Evolutionary conservation across 768 basidiomycete genomes (phyloP), one percentile per base, ranked within the genome.

Genomic region (Boletellus emodensis): DNA sequence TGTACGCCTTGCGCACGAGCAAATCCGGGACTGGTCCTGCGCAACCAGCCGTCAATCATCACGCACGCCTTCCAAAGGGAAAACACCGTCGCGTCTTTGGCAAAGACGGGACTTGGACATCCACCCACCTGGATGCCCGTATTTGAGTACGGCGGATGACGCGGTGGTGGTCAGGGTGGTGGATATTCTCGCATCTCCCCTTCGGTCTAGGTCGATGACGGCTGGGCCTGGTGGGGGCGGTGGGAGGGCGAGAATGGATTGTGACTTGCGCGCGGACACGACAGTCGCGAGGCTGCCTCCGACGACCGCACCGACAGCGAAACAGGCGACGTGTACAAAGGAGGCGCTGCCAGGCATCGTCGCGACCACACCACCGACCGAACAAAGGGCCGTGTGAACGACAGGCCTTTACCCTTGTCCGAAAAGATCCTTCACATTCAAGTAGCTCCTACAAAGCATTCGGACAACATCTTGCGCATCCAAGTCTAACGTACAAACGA

Each of bases 11-110:
- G 43, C 92, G 80, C 39, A 85, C 77, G 18, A 96, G 73, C 12
- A 84, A 64, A 70, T 96, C 94, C 2, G 85, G 76, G 45, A 92
- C 76, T 13, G 94, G 94, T 8, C 94, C 93, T 95, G 57, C n/a
- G 52, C 36, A 52, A 36, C 40, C 44, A 20, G n/a, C 24, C 24
- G 57, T 52, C 48, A 54, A 41, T 42, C n/a, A 10, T 4, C 39
- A 30, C 3, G 20, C 30, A 30, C 30, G 2, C 9, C 8, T 1
- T 11, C 30, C 8, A 30, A 30, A 30, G 11, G 7, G 11, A 4
- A 30, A 30, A 30, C 3, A 30, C 2, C 30, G 30, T 10, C 11
- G 30, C 30, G 9, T 11, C 1, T 11, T 30, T 7, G 30, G 30
- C 8, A 4, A 26, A 26, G 24, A 7, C 30, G 9, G 11, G 30